Evolutionary conservation across 2,329 filamentous ascomycete genomes (phyloP).

Genomic region (Aureobasidium sp.): DNA sequence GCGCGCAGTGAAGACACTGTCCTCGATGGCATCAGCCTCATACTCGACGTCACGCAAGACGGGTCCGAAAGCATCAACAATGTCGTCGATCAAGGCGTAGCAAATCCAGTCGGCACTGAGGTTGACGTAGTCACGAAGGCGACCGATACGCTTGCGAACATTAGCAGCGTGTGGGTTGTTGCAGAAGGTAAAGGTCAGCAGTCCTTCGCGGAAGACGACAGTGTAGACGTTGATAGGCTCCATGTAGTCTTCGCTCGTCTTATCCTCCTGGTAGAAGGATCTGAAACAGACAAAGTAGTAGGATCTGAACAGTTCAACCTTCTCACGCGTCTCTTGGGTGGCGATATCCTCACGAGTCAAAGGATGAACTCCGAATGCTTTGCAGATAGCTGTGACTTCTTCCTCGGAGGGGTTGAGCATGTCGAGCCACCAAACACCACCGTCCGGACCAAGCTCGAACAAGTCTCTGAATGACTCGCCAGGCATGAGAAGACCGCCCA

Average conservation of each 20-base stretch:
- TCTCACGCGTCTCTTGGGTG: conserved; percentile 92
- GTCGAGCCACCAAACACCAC: conserved; percentile 98
- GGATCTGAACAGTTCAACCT: conserved; percentile 93
- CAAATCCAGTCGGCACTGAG: conserved; percentile 98
- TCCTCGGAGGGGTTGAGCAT: conserved; percentile 84
- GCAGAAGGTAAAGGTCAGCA: conserved; percentile 88
- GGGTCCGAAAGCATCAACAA: conserved; percentile 91
- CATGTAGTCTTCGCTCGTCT: conserved; percentile 72
- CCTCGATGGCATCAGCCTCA: conserved; percentile 88
- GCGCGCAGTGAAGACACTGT: conserved; percentile 87
- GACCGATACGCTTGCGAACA: conserved; percentile 84
- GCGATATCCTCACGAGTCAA: conserved; percentile 94
- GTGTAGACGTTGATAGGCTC: conserved; percentile 96
- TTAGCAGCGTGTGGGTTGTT: conserved; percentile 81
- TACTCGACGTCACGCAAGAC: conserved; percentile 79
- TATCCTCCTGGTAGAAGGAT: conserved; percentile 79
- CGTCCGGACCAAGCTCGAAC: conserved; percentile 62
- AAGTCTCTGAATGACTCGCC: conserved; percentile 85
- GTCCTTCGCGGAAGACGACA: conserved; percentile 90
- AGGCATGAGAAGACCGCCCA: conserved; percentile 80
- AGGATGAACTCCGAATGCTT: conserved; percentile 91
- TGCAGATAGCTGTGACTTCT: conserved; percentile 80
- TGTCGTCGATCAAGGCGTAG: conserved; percentile 97
- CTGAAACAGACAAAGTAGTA: conserved; percentile 99
- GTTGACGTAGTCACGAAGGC: conserved; percentile 88